Conservation (phyloP, 2,329 filamentous ascomycete species). For the Epichloe typhina region DNA sequence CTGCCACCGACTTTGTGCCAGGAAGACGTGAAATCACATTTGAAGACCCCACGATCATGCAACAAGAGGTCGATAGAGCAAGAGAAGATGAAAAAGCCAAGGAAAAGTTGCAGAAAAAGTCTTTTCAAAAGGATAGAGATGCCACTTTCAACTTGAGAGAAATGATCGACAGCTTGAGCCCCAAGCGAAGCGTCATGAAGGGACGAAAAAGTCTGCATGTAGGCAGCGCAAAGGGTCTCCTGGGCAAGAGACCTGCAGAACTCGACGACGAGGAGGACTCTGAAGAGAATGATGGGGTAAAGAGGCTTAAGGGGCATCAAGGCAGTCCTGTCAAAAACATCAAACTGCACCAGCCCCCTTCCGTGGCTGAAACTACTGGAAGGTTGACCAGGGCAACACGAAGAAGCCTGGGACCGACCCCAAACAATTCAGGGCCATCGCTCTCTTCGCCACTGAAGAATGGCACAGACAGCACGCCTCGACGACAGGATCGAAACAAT, state of each 20-base stretch:
- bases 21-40: conserved; percentile 43
- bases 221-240: conserved; percentile 57
- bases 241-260: conserved; percentile 63
- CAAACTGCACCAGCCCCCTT: conserved; percentile 56
- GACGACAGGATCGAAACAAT: conserved; percentile 40
- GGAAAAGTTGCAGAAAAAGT: conserved; percentile 40
- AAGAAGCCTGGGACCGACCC: conserved; percentile 31
- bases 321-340: conserved; percentile 67
- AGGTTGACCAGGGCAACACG: conserved; percentile 37
- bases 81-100: conserved; percentile 43
- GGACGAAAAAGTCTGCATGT: conserved; percentile 66
- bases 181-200: conserved; percentile 54
- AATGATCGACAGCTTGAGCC: conserved; percentile 66
- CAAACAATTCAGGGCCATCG: conserved; percentile 28
- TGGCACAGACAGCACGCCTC: conserved; percentile 39
- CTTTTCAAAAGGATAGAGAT: conserved; percentile 40
- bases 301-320: conserved; percentile 58
- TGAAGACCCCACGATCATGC: conserved; percentile 49
- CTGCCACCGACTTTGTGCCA: conserved; percentile 49
- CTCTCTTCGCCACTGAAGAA: conserved; percentile 35
- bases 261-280: conserved; percentile 52
- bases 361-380: conserved; percentile 53
- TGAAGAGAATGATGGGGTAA: conserved; percentile 46
- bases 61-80: conserved; percentile 50
- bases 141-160: conserved; percentile 56